phyloP scores from a whole-genome alignment of 148 eudicot species.

The Persicaria maculosa region DNA sequence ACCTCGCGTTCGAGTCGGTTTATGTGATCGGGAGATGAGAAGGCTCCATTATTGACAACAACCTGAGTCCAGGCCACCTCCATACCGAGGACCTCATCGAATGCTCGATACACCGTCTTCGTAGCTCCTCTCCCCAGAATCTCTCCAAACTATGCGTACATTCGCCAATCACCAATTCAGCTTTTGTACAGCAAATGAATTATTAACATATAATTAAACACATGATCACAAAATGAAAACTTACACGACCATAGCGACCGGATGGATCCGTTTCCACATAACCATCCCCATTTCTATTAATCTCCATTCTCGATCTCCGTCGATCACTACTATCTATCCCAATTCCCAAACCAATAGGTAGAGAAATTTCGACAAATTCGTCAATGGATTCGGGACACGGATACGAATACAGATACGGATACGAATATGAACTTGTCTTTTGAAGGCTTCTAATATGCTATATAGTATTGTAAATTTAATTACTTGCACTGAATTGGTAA shows the following conservation, averaged over 20 bases:
- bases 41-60: conserved; percentile 38
- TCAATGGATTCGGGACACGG: too few relatives aligned
- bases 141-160: conserved; percentile 48
- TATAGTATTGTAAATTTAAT: too few relatives aligned
- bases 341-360: too few relatives aligned
- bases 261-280: conserved; percentile 55
- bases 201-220: too few relatives aligned
- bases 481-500: too few relatives aligned
- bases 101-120: conserved; percentile 79
- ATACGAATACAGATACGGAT: too few relatives aligned
- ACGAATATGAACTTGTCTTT: too few relatives aligned
- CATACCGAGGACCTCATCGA: conserved; percentile 67
- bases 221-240: conserved; percentile 14
- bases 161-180: too few relatives aligned
- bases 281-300: conserved; percentile 19
- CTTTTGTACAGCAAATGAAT: too few relatives aligned
- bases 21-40: conserved; percentile 51
- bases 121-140: conserved; percentile 80
- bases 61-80: conserved; percentile 96
- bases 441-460: too few relatives aligned
- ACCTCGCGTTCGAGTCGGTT: conserved; percentile 74
- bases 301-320: conserved; percentile 18
- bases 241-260: conserved; percentile 64
- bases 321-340: too few relatives aligned
- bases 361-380: too few relatives aligned